Conservation (phyloP, 148 eudicot genomes). For the Polygonum aviculare region DNA sequence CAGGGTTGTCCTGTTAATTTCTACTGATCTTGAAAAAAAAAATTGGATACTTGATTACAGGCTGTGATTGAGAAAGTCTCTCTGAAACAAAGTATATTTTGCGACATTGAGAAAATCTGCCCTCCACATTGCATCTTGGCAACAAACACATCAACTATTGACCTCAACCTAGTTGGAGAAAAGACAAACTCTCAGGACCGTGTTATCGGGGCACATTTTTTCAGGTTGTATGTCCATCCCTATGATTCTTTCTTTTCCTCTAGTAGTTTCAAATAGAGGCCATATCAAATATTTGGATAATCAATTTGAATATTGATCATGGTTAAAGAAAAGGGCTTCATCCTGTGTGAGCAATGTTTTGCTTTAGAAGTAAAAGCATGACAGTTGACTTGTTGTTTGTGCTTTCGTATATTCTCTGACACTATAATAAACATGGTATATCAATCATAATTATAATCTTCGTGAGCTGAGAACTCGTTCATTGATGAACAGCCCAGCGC, state of each 20-base stretch:
- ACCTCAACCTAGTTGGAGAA: constrained; percentile 70
- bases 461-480: constrained; percentile 12
- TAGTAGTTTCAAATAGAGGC: neutral
- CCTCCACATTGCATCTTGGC: constrained; percentile 97
- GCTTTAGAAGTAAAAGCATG: neutral
- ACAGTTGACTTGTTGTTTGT: neutral
- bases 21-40: neutral
- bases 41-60: constrained; percentile 29
- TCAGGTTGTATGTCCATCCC: constrained; percentile 45
- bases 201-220: constrained; percentile 92
- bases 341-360: neutral
- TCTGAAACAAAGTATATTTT: constrained; percentile 72
- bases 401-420: neutral
- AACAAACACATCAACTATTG: constrained; percentile 87
- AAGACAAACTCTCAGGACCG: constrained; percentile 71
- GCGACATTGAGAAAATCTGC: constrained; percentile 80
- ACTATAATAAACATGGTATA: neutral
- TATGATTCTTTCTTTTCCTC: neutral
- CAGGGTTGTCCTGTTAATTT: neutral
- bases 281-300: neutral
- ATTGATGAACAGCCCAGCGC: constrained; percentile 76
- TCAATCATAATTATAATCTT: neutral
- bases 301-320: neutral
- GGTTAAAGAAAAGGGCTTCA: neutral
- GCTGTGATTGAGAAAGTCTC: constrained; percentile 79